phyloP scores from a whole-genome alignment of 2,329 filamentous ascomycete genomes.

The Penicillium occitanis region DNA sequence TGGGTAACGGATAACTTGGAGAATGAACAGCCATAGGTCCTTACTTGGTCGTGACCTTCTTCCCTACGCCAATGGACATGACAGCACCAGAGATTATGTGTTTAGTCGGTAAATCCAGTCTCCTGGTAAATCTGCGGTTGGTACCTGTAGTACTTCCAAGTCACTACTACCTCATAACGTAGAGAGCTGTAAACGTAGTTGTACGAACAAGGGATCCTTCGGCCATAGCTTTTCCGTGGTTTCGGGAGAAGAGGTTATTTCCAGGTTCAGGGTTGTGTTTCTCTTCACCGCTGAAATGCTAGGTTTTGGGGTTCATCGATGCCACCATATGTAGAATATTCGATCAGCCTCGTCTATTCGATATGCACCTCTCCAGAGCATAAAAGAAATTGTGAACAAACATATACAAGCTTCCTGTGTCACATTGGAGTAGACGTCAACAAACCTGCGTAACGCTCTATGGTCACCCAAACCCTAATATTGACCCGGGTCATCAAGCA shows the following conservation, averaged over 20 bases:
- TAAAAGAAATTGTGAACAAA: background rate
- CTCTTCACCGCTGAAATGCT: background rate
- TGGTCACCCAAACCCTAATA: background rate
- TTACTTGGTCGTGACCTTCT: background rate
- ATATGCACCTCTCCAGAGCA: background rate
- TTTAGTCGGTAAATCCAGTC: background rate
- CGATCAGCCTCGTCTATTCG: background rate
- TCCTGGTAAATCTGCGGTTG: background rate
- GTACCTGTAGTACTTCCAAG: background rate
- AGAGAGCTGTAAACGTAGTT: background rate
- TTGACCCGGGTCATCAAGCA: background rate
- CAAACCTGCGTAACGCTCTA: background rate
- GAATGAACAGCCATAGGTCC: background rate
- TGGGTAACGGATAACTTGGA: too few species aligned
- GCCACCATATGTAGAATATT: background rate
- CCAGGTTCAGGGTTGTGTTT: background rate
- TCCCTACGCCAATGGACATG: background rate
- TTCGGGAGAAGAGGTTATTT: background rate
- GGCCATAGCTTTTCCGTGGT: background rate
- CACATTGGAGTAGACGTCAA: background rate
- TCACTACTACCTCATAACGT: background rate
- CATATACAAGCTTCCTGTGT: conserved; percentile 1
- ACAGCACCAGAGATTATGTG: background rate
- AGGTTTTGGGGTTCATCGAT: background rate
- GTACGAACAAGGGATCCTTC: background rate